A percentile compares a stretch with the other conserved stretches of the same genome.
Conservation (phyloP, 2,329 filamentous ascomycete species). For the Cercospora sesami region DNA sequence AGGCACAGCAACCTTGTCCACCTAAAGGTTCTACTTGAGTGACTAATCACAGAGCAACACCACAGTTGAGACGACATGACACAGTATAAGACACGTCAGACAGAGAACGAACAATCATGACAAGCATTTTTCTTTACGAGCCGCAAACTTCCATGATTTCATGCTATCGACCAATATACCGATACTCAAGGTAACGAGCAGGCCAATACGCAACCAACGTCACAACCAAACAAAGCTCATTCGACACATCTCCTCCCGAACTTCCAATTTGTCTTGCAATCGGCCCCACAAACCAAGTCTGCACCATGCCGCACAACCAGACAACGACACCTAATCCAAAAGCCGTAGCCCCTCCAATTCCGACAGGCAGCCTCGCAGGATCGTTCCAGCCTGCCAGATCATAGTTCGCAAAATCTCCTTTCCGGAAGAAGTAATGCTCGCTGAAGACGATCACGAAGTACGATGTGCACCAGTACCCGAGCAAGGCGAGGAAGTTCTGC, state of each 20-base stretch:
- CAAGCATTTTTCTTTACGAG: background rate
- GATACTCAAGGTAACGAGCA: slow-evolving; percentile 52
- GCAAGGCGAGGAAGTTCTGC: slow-evolving; percentile 48
- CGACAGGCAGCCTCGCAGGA: slow-evolving; percentile 45
- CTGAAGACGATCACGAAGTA: slow-evolving; percentile 50
- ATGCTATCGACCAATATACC: slow-evolving; percentile 43
- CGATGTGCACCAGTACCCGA: slow-evolving; percentile 51
- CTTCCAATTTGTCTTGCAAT: slow-evolving; percentile 58
- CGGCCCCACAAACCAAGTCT: slow-evolving; percentile 50
- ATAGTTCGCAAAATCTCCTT: slow-evolving; percentile 44
- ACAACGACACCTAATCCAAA: slow-evolving; percentile 44
- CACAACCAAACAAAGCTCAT: slow-evolving; percentile 55
- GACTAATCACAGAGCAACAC: background rate
- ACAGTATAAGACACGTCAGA: background rate
- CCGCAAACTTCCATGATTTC: background rate
- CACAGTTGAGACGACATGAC: background rate
- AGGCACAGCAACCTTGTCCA: background rate
- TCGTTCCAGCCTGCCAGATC: slow-evolving; percentile 51
- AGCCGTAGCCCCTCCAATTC: slow-evolving; percentile 44
- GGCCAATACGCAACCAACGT: slow-evolving; percentile 52
- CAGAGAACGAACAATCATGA: background rate
- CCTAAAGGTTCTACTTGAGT: background rate
- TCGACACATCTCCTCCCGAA: slow-evolving; percentile 58
- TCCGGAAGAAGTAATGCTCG: slow-evolving; percentile 50
- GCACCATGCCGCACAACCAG: slow-evolving; percentile 58